Conservation (phyloP, 306 rosid species). For the Prunus dulcis region DNA sequence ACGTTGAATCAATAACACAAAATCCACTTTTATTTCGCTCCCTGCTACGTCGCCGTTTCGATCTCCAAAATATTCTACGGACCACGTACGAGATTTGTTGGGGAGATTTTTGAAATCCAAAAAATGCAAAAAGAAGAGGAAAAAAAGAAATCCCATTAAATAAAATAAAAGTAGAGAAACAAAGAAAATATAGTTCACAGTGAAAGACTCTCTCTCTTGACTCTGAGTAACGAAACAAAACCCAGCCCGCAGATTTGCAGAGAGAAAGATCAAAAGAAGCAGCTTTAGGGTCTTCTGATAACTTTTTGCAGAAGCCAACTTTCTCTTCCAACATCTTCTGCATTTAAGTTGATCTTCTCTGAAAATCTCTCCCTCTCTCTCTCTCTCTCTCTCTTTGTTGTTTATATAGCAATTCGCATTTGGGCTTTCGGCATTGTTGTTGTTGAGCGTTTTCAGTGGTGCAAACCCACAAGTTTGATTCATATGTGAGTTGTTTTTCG, state of each 20-base stretch:
- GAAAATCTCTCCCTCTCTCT: neutral
- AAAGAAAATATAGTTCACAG: neutral
- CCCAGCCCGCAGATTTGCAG: constrained; percentile 8
- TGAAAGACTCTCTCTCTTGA: neutral
- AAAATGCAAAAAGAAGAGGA: neutral
- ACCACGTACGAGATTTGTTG: neutral
- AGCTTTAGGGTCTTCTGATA: constrained; percentile 3
- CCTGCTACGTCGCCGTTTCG: constrained; percentile 17
- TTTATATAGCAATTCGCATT: neutral
- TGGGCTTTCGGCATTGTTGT: constrained; percentile 10
- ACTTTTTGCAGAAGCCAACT: constrained; percentile 29
- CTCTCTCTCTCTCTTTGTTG: constrained; percentile 3
- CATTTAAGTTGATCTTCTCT: constrained; percentile 19
- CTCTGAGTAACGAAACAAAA: neutral
- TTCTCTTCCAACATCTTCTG: constrained; percentile 11
- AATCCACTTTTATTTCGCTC: neutral
- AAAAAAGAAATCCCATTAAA: neutral
- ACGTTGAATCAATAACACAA: neutral
- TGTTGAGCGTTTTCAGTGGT: constrained; percentile 5
- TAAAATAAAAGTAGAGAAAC: neutral
- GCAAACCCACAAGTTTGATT: constrained; percentile 18
- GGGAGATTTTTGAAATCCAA: neutral
- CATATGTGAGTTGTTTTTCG: constrained; percentile 19
- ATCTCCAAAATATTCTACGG: neutral
- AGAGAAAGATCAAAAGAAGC: neutral